These are phyloP conservation scores for maize (Zea mays) DNA, from an alignment of 176 grass and related monocot species.

Conservation along the genomic window Zm-B73-REFERENCE-NAM-5.0 NC_050100.1:221428501-221429000, in stretches of 20 bases:
- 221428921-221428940: not conserved
- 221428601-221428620: slow-evolving; percentile 35
- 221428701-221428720: slow-evolving; percentile 14
- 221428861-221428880: slow-evolving; percentile 18
- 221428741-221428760: not conserved
- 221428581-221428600: not conserved
- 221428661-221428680: slow-evolving; percentile 31
- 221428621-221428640: not conserved
- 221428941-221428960: slow-evolving; percentile 12
- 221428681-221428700: not conserved
- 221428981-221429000: not conserved
- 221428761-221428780: slow-evolving; percentile 6
- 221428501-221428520: slow-evolving; percentile 32
- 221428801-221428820: not conserved
- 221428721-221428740: slow-evolving; percentile 19
- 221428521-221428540: not conserved
- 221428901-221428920: not conserved
- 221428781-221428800: not conserved
- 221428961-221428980: not conserved
- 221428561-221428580: slow-evolving; percentile 42
- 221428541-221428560: slow-evolving; percentile 51
- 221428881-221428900: slow-evolving; percentile 4
- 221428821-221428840: not conserved
- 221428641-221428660: slow-evolving; percentile 18
- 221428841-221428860: not conserved